phyloP scores from a whole-genome alignment of 257 asterid species.

The Schizonepeta tenuifolia region DNA sequence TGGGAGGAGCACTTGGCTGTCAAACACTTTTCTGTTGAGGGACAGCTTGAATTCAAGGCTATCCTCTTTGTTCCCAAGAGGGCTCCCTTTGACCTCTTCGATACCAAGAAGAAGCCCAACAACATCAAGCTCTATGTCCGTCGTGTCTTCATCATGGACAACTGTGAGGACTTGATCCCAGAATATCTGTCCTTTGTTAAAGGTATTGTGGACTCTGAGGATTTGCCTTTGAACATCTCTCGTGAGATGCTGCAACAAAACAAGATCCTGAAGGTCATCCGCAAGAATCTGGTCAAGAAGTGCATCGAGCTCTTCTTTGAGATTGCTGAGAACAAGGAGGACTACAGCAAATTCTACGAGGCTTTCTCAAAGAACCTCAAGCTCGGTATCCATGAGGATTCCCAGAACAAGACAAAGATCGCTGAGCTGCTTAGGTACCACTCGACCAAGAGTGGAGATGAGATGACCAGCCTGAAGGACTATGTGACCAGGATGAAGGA shows the following conservation, averaged over 20 bases:
- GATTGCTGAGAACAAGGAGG: conserved; percentile 72
- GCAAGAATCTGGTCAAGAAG: conserved; percentile 67
- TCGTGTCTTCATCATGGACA: conserved; percentile 65
- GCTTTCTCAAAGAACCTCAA: conserved; percentile 67
- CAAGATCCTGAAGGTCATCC: conserved; percentile 64
- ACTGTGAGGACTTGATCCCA: conserved; percentile 68
- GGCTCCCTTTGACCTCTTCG: conserved; percentile 66
- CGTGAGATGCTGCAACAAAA: conserved; percentile 62
- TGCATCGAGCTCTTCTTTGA: conserved; percentile 66
- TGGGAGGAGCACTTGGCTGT: conserved; percentile 76
- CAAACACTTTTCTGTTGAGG: conserved; percentile 68
- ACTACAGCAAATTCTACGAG: conserved; percentile 63
- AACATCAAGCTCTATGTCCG: conserved; percentile 69
- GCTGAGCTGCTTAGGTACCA: conserved; percentile 63
- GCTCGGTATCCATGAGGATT: conserved; percentile 70
- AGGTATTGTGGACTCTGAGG: conserved; percentile 70
- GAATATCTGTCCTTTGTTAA: conserved; percentile 59
- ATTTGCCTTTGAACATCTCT: conserved; percentile 60
- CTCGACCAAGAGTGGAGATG: conserved; percentile 69
- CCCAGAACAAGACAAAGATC: conserved; percentile 56
- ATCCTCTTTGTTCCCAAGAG: conserved; percentile 65
- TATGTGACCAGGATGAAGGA: conserved; percentile 75
- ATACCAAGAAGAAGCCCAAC: conserved; percentile 64
- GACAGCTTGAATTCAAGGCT: conserved; percentile 67
- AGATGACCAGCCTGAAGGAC: conserved; percentile 68